Base-by-base conservation (phyloP, 352 stramenopile species). In the Phytophthora fragariae region DNA sequence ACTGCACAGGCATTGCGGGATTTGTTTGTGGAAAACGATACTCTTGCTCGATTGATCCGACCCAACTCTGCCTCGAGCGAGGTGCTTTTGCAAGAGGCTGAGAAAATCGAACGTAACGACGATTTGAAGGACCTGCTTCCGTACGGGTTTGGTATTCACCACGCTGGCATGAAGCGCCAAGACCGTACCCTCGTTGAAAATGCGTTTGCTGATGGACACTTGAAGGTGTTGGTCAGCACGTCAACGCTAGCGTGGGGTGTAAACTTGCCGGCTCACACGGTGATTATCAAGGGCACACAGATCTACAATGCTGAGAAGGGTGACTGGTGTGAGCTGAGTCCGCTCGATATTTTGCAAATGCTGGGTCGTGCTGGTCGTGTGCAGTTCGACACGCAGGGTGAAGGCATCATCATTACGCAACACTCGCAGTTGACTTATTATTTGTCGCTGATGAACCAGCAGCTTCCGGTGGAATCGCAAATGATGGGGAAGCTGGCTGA, bases 261-360 rank as follows among this genome's bases (percentile, higher is more conserved):
- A 21, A 99, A 99, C 79, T 81, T 99, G 54, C 98, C 98, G 6
- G 98, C 98, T 1, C 98, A 99, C 82, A 99, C 98, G 5, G 98
- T 99, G 15, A 99, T 99, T 70, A 99, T 99, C 77, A 99, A 99
- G 84, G 98, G 98, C n/a, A 99, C 98, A 31, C 98, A 99, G 76
- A 99, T 99, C 72, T 99, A 99, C 85, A 98, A 99, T 69, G 98
- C 98, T 4, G 97, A 99, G 57, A 97, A 98, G 68, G 97, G 98
- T 17, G 86, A 97, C 21, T 99, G 98, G 98, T 98, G 97, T 24
- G 98, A 99, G 76, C 75, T 99, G 12, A 99, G 92, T 71, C 97
- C 98, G 8, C 84, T 99, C 37, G 98, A 99, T 79, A 98, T 99
- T 50, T 75, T 99, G 59, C 98, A 99, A 77, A 99, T 99, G 98